Evolutionary conservation across 176 grass and related monocot genomes (phyloP), one percentile per base, ranked within the genome.

Genomic region (Pharus latifolius): DNA sequence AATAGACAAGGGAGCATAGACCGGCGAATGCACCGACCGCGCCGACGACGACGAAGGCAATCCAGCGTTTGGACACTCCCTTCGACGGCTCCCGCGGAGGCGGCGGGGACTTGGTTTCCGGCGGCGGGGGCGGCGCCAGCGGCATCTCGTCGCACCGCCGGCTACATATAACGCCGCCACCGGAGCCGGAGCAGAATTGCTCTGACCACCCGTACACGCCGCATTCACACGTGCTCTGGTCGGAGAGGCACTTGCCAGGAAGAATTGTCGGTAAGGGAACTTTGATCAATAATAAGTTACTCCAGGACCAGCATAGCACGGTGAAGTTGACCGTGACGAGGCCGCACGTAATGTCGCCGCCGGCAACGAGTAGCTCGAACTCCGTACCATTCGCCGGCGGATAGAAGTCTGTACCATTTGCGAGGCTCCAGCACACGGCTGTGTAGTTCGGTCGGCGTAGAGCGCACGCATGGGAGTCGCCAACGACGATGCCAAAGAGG

Each of bases 341-440:
- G 70, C 95, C 95, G 74, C 95, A 99, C 2, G 87, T 99, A 27
- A 82, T 38, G 78, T 90, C 76, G 26, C 79, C 95, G 3, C 65
- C 90, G 0, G 95, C 87, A 34, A 86, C 90, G 81, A 99, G 78
- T 70, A 86, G 52, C 78, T 38, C 63, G 79, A 99, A 88, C 3
- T 1, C 7, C 2, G 78, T 88, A 11, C 23, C 72, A 2, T n/a
- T 6, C 0, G 74, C 62, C 5, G 87, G 90, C 6, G n/a, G n/a
- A n/a, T n/a, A n/a, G n/a, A n/a, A n/a, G n/a, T n/a, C n/a, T n/a
- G n/a, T n/a, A n/a, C n/a, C n/a, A n/a, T n/a, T n/a, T n/a, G 34
- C 65, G 62, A 88, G 84, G 40, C 8, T 88, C 95, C 95, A 99
- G 77, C 95, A 99, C 27, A 76, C 63, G 8, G 81, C 87, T 2